A percentile compares a stretch with the other conserved stretches of the same genome.
Evolutionary conservation across 2,329 filamentous ascomycete genomes (phyloP).

Genomic region (Plenodomus lindquistii): DNA sequence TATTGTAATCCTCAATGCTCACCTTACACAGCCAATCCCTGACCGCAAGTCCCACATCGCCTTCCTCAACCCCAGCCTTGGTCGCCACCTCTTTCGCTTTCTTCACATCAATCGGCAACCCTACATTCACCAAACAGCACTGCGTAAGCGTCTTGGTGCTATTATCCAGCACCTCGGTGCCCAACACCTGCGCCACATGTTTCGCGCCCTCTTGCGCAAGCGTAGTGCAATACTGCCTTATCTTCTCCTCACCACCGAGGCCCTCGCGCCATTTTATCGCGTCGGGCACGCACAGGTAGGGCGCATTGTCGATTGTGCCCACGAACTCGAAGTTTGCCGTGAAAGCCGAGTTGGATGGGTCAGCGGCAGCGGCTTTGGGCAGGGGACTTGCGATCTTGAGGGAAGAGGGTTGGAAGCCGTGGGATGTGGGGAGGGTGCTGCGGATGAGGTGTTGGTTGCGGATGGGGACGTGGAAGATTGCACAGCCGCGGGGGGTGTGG

Average conservation of each 20-base stretch:
- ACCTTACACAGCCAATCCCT: conserved; percentile 47
- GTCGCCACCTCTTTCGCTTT: conserved; percentile 28
- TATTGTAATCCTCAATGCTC: conserved; percentile 64
- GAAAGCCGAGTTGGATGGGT: conserved; percentile 61
- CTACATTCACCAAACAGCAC: conserved; percentile 74
- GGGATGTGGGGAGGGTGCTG: conserved; percentile 76
- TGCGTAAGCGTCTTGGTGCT: conserved; percentile 61
- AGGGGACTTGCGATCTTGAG: conserved; percentile 42
- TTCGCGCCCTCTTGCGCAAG: conserved; percentile 68
- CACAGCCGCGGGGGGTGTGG: conserved; percentile 76
- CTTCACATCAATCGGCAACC: conserved; percentile 64
- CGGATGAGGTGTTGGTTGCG: conserved; percentile 77
- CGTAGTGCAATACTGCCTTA: conserved; percentile 64
- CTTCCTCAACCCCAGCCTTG: conserved; percentile 20
- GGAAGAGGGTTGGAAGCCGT: conserved; percentile 66
- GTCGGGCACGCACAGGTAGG: conserved; percentile 73
- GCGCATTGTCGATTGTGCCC: conserved; percentile 73
- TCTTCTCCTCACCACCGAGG: conserved; percentile 73
- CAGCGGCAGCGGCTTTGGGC: conserved; percentile 29
- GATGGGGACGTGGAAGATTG: conserved; percentile 76
- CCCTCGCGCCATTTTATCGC: conserved; percentile 71
- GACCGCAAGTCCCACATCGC: conserved; percentile 31
- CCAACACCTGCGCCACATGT: conserved; percentile 63
- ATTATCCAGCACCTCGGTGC: conserved; percentile 75
- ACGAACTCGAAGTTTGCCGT: conserved; percentile 74